phyloP scores from a whole-genome alignment of 495 filamentous ascomycete genomes.

The Aspergillus cavernicola region DNA sequence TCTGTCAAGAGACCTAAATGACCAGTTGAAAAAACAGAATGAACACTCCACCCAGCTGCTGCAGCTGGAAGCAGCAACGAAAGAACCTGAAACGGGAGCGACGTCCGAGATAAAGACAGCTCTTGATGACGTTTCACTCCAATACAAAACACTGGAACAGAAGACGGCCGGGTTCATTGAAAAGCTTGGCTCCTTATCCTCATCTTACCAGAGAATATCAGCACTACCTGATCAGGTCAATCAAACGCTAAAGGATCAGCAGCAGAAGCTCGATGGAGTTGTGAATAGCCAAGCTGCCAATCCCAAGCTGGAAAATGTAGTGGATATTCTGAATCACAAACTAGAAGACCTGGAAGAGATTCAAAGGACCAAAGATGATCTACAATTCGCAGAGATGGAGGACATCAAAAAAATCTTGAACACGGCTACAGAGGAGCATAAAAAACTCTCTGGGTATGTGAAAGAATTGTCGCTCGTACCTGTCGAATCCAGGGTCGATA shows the following conservation, averaged over 20 bases:
- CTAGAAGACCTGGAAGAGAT: conserved; percentile 10
- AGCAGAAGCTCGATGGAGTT: conserved; percentile 5
- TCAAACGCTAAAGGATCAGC: neutral
- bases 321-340: neutral
- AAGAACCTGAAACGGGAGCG: neutral
- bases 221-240: neutral
- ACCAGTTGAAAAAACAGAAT: too few relatives aligned
- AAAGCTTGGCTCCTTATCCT: conserved; percentile 5
- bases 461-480: conserved; percentile 2
- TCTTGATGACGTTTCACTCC: neutral
- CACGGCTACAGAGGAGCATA: conserved; percentile 1
- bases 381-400: conserved; percentile 15
- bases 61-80: neutral
- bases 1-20: too few relatives aligned
- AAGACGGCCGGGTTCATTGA: neutral
- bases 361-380: conserved; percentile 22
- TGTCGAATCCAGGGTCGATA: neutral
- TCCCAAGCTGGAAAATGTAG: neutral
- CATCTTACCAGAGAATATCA: conserved; percentile 1
- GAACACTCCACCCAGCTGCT: neutral
- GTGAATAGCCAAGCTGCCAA: neutral
- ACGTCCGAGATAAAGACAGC: neutral
- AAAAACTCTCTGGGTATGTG: conserved; percentile 5
- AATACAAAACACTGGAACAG: neutral
- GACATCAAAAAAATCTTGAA: conserved; percentile 10